Percentiles rank a stretch among this genome's conserved stretches.
These are phyloP conservation scores for Fusarium buharicum DNA, from an alignment of 2,329 filamentous ascomycete species.

Conservation along the genomic window DNA sequence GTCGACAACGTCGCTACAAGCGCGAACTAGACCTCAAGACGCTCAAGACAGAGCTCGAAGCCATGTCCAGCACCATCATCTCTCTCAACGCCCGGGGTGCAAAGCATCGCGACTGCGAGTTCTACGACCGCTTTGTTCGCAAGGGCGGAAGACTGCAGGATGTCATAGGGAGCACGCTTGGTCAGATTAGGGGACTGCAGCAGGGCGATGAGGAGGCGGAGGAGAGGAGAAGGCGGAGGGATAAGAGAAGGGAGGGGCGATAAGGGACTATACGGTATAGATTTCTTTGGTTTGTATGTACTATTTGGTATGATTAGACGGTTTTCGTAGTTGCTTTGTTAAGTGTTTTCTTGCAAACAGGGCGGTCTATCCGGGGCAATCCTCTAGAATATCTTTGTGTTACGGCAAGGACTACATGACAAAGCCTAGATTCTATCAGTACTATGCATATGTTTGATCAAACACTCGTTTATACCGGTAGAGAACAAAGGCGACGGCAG, in stretches of 20 bases:
- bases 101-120: constrained; percentile 41
- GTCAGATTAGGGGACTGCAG: constrained; percentile 38
- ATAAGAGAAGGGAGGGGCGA: constrained; percentile 15
- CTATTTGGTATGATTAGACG: constrained; percentile 1
- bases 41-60: constrained; percentile 41
- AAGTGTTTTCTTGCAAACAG: neutral
- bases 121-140: constrained; percentile 42
- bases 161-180: constrained; percentile 40
- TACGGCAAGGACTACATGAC: constrained; percentile 11
- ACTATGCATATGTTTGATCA: constrained; percentile 17
- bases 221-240: constrained; percentile 24
- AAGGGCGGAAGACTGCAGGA: constrained; percentile 43
- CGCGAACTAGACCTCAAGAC: constrained; percentile 37
- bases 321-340: neutral
- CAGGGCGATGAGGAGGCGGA: constrained; percentile 20
- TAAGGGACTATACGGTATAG: neutral
- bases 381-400: constrained; percentile 25
- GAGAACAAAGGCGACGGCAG: neutral
- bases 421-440: neutral
- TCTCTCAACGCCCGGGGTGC: constrained; percentile 38
- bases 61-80: constrained; percentile 45
- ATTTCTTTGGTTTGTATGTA: constrained; percentile 9
- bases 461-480: constrained; percentile 7
- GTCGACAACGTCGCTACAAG: constrained; percentile 33
- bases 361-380: neutral